phyloP scores from a whole-genome alignment of 352 stramenopile species.

The Globisporangium nodosum region DNA sequence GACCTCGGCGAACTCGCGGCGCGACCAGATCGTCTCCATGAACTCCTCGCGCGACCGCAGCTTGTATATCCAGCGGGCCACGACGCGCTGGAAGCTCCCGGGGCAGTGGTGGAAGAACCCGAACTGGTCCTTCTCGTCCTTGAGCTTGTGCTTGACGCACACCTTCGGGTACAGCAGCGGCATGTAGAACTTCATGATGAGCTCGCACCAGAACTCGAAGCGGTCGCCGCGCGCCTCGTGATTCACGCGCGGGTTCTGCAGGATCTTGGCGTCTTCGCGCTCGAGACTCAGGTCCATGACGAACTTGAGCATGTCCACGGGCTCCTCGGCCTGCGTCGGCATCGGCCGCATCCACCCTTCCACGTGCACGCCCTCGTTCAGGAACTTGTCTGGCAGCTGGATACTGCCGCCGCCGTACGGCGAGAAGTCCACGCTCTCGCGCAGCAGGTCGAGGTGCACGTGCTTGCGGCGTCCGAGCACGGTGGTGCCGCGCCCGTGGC shows the following conservation, averaged over 20 bases:
- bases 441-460: conserved; percentile 70
- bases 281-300: conserved; percentile 87
- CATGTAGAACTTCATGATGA: conserved; percentile 91
- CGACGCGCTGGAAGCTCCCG: conserved; percentile 81
- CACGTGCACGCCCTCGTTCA: conserved; percentile 81
- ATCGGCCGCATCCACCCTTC: conserved; percentile 79
- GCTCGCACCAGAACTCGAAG: conserved; percentile 82
- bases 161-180: conserved; percentile 83
- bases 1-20: conserved; percentile 75
- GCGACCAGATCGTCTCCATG: conserved; percentile 77
- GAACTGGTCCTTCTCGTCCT: conserved; percentile 72
- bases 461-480: conserved; percentile 44
- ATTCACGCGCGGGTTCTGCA: conserved; percentile 37
- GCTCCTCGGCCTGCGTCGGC: conserved; percentile 79
- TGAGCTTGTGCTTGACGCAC: conserved; percentile 80
- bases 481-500: conserved; percentile 27
- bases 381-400: conserved; percentile 67
- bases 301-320: conserved; percentile 88
- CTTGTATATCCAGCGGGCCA: conserved; percentile 85
- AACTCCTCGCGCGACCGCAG: conserved; percentile 72
- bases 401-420: conserved; percentile 82
- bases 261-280: conserved; percentile 44
- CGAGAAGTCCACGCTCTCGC: conserved; percentile 82
- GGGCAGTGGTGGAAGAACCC: conserved; percentile 87
- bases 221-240: conserved; percentile 48